Evolutionary conservation across 164 flowering plant species (phyloP).

Genomic region (Magnolia kwangsiensis): DNA sequence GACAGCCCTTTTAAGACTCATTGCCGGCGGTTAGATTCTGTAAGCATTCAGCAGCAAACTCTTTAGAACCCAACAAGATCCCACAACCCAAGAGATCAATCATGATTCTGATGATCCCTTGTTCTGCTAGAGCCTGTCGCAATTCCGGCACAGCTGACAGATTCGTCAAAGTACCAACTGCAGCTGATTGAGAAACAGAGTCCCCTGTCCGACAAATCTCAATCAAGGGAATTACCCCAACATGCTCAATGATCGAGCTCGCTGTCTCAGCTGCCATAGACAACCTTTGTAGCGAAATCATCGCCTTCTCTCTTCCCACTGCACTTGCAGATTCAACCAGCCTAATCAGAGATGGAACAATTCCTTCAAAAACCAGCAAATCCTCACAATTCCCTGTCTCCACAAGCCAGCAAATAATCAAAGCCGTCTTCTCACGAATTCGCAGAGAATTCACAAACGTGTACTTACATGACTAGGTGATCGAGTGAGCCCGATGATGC

Average conservation of each 20-base stretch:
- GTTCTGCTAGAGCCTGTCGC: constrained; percentile 65
- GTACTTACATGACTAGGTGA: too few species aligned
- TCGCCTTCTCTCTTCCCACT: constrained; percentile 71
- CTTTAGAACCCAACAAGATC: constrained; percentile 64
- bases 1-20: constrained; percentile 49
- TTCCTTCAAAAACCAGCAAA: constrained; percentile 88
- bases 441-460: constrained; percentile 73
- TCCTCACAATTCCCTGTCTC: constrained; percentile 76
- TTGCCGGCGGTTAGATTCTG: constrained; percentile 76
- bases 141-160: constrained; percentile 75
- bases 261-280: constrained; percentile 75
- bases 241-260: constrained; percentile 76
- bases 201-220: constrained; percentile 71
- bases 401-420: constrained; percentile 67
- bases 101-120: constrained; percentile 69
- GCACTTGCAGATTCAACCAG: constrained; percentile 75
- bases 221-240: constrained; percentile 72
- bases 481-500: too few species aligned
- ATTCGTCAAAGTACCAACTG: constrained; percentile 74
- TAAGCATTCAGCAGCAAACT: constrained; percentile 87
- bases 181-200: constrained; percentile 75
- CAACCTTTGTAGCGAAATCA: constrained; percentile 72
- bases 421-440: constrained; percentile 69
- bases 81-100: constrained; percentile 67
- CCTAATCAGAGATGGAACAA: constrained; percentile 77